Evolutionary conservation across 2,329 filamentous ascomycete genomes (phyloP).

Genomic region (Pseudocercospora fijiensis): DNA sequence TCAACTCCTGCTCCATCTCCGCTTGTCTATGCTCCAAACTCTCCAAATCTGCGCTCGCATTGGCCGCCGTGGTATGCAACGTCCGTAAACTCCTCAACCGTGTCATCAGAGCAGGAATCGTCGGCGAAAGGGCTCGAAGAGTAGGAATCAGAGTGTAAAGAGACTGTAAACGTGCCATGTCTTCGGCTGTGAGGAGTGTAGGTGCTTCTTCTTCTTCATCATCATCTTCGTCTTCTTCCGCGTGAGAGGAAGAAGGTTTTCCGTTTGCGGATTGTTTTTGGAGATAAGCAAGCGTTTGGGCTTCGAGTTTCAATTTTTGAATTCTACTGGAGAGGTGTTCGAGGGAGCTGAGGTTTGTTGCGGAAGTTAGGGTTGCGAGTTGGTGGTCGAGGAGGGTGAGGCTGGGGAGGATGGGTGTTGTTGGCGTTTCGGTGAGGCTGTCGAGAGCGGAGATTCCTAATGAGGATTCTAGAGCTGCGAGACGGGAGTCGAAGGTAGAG

Average conservation of each 20-base stretch:
- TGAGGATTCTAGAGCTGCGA: conserved; percentile 74
- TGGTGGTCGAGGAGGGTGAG: conserved; percentile 79
- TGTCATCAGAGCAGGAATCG: conserved; percentile 82
- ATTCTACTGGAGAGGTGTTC: conserved; percentile 52
- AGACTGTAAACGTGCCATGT: conserved; percentile 83
- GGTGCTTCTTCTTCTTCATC: conserved; percentile 39
- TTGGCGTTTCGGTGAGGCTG: conserved; percentile 60
- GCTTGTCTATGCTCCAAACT: conserved; percentile 75
- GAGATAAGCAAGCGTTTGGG: conserved; percentile 66
- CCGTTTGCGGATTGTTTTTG: conserved; percentile 23
- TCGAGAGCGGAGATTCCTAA: conserved; percentile 70
- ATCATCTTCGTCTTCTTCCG: conserved; percentile 36
- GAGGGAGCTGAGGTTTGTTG: conserved; percentile 69
- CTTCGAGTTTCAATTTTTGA: conserved; percentile 54
- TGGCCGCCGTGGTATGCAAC: conserved; percentile 83
- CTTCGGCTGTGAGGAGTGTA: conserved; percentile 53
- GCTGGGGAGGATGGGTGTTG: conserved; percentile 74
- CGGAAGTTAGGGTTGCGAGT: conserved; percentile 66
- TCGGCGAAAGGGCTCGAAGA: conserved; percentile 79
- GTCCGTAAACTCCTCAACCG: conserved; percentile 77
- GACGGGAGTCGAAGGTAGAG: conserved; percentile 81
- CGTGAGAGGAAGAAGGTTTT: not conserved
- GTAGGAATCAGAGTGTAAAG: conserved; percentile 85
- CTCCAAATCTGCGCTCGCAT: conserved; percentile 73
- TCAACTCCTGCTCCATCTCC: conserved; percentile 80